phyloP scores from a whole-genome alignment of 192 early-diverging fungal genomes.

The Helicostylum pulchrum region DNA sequence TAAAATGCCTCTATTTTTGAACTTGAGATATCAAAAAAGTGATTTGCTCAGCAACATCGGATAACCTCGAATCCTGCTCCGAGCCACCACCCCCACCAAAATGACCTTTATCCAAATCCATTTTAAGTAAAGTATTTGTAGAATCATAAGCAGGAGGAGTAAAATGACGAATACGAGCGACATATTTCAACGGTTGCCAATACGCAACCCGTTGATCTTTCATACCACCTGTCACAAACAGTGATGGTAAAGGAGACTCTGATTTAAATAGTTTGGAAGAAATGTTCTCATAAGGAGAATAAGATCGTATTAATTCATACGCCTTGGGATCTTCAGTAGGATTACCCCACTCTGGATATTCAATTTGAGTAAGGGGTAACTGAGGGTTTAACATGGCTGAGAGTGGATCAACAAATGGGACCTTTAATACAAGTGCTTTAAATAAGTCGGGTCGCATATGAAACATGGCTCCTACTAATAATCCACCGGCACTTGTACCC shows the following conservation, averaged over 20 bases:
- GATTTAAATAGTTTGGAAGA: neutral
- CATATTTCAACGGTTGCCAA: conserved; percentile 87
- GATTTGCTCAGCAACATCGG: conserved; percentile 50
- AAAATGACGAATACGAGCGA: conserved; percentile 60
- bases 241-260: conserved; percentile 43
- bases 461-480: conserved; percentile 67
- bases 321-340: conserved; percentile 45
- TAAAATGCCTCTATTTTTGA: conserved; percentile 26
- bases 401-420: conserved; percentile 85
- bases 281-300: conserved; percentile 73
- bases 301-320: conserved; percentile 57
- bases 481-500: conserved; percentile 76
- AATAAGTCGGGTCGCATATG: conserved; percentile 59
- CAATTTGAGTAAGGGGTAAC: conserved; percentile 68
- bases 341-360: conserved; percentile 78
- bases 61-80: conserved; percentile 46
- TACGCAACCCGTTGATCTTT: conserved; percentile 78
- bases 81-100: conserved; percentile 45
- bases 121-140: conserved; percentile 37
- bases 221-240: conserved; percentile 74
- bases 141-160: conserved; percentile 24
- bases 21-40: conserved; percentile 50
- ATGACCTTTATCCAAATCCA: conserved; percentile 51
- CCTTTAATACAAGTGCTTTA: conserved; percentile 68
- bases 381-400: conserved; percentile 79